Evolutionary conservation across 768 basidiomycete genomes (phyloP), one percentile per base, ranked within the genome.

Genomic region (Pisolithus microcarpus): DNA sequence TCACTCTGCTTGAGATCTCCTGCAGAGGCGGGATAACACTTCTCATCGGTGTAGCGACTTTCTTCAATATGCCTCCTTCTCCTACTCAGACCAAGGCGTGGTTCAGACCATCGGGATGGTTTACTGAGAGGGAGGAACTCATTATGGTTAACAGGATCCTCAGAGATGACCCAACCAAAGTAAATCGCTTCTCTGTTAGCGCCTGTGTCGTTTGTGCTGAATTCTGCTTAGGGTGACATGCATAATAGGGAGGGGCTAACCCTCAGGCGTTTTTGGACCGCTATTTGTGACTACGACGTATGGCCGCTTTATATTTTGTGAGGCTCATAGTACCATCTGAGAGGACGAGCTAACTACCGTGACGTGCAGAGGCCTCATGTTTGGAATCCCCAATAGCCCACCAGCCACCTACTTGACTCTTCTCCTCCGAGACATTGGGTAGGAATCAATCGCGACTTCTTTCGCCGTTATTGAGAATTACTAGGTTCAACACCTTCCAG

Each of bases 251-350:
- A 86, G 64, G 80, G 76, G 0, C 58, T 85, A 11, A 70, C 75
- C 0, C 34, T 72, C 5, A 71, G 68, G 56, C 69, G 75, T 5
- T 60, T 84, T 4, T 83, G 78, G 76, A 66, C 63, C 7, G 78
- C 81, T 0, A 46, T 82, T 7, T 74, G 72, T 36, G 83, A 85
- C 59, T 84, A 77, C 50, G 81, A 83, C 57, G 63, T 84, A 11
- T 85, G 82, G 82, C 83, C 83, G 0, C 44, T 85, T 19, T 85
- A 86, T 59, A 70, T 81, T 26, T 63, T 81, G 73, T 76, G 57
- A 38, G 44, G 42, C 30, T 4, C 23, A 15, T 23, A 11, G 11
- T 13, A 13, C 7, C 11, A n/a, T 52, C 13, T 34, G 16, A 18
- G 4, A 2, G 36, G 2, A n/a, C 37, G 42, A 43, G 23, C 26